Base-by-base conservation (phyloP, 495 filamentous ascomycete species). In the Daldinia decipiens region DNA sequence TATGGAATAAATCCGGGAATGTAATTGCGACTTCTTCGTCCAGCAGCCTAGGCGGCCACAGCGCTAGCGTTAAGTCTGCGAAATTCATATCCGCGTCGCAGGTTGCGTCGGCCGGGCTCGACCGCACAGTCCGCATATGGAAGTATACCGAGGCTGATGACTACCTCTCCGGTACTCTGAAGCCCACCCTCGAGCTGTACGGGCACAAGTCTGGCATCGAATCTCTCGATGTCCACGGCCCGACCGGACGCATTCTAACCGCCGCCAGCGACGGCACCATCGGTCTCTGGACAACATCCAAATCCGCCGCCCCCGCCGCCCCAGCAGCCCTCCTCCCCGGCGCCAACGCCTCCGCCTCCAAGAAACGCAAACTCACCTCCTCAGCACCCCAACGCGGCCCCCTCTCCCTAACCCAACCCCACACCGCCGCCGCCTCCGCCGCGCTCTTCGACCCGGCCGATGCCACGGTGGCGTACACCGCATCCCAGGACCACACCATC, bases 1-100 rank as follows among this genome's bases (percentile, higher is more conserved):
- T 98, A 73, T 98, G 95, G 95, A 91, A 95, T 73, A 88, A 89
- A 79, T 93, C 92, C 1, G 93, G 91, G 4, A 87, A 94, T 67
- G 84, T 89, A 1, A 80, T 97, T 58, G 90, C 91, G 9, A 92
- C 89, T 0, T 94, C 92, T 0, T 78, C 86, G 1, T 80, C 87
- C 1, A 80, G 83, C 26, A 82, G 83, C 32, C 85, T 88, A 6
- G 88, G 91, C 19, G 93, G 92, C 7, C 92, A 97, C 78, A 88
- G 84, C 15, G 84, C 89, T 7, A 88, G 89, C 59, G 85, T 97
- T 73, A 96, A 94, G 78, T 82, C 90, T 26, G 92, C 89, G 21
- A 93, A 90, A 72, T 95, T 95, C 74, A 79, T 97, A 27, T 92
- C 92, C 1, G 85, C 89, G 9, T 87, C 86, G 17, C 88, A 91